These are phyloP conservation scores for Ceratobasidium sp. DNA, from an alignment of 1,284 basidiomycete species.

Conservation along the genomic window DNA sequence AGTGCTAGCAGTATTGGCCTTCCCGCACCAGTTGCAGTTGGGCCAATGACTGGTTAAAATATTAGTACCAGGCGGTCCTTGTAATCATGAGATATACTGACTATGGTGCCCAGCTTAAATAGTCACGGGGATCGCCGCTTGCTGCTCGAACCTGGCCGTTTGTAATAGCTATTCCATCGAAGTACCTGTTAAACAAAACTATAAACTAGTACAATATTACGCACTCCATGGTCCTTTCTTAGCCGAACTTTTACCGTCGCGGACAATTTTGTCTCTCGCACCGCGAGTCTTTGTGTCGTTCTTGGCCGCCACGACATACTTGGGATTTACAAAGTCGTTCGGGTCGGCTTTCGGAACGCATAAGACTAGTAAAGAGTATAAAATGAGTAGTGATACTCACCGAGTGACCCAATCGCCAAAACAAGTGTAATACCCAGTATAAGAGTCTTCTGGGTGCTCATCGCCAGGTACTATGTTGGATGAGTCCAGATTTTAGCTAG, in stretches of 20 bases:
- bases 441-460: background rate
- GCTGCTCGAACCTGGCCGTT: slow-evolving; percentile 55
- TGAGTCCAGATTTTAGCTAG: no score
- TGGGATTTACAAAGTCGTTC: slow-evolving; percentile 34
- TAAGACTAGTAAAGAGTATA: background rate
- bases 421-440: background rate
- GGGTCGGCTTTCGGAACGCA: slow-evolving; percentile 9
- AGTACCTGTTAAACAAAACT: background rate
- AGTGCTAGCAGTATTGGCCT: slow-evolving; percentile 48
- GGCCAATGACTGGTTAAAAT: slow-evolving; percentile 61
- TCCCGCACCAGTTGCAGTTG: slow-evolving; percentile 60
- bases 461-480: background rate
- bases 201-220: slow-evolving; percentile 41
- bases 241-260: slow-evolving; percentile 48
- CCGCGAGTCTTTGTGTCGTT: slow-evolving; percentile 45
- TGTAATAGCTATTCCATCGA: slow-evolving; percentile 51
- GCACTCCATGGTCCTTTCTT: slow-evolving; percentile 53
- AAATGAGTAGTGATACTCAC: background rate
- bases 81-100: slow-evolving; percentile 48
- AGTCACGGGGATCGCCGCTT: slow-evolving; percentile 57
- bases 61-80: slow-evolving; percentile 1
- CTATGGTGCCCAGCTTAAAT: slow-evolving; percentile 65
- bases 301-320: slow-evolving; percentile 18
- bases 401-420: background rate
- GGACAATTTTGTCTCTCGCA: slow-evolving; percentile 51